Evolutionary conservation across 495 filamentous ascomycete genomes (phyloP), one percentile per base, ranked within the genome.

Genomic region (Daldinia childiae): DNA sequence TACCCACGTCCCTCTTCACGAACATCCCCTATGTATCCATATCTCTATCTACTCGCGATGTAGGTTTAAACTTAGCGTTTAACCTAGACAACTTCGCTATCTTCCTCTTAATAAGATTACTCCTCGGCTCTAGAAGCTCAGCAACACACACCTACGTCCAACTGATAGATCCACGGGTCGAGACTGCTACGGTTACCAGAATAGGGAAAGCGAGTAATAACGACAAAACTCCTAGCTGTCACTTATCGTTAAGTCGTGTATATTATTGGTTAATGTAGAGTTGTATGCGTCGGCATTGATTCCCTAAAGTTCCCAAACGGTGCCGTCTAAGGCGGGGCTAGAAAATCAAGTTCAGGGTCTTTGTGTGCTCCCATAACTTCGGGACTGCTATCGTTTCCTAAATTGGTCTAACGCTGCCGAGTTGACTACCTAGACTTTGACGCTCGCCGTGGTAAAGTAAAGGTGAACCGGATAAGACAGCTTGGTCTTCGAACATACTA

Each of bases 311-410:
- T 29, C 8, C 6, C 6, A 21, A 58, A 43, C 24, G 24, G 36
- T 45, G 26, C n/a, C 32, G 21, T 29, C 39, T 66, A 66, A 51
- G 64, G 41, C 30, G 57, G 29, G 36, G 43, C 38, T 62, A 71
- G 43, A 15, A 29, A 30, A n/a, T 21, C 9, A 36, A 50, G 21
- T 29, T 39, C 17, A 57, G 27, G 48, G 15, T 29, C n/a, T 9
- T 54, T 32, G 17, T 17, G 1, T 26, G 19, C 21, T 58, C 38
- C 58, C 66, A 63, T 38, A 11, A 15, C 6, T 26, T 63, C 50
- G 64, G 60, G 64, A 68, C 69, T 68, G 55, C 58, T 72, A 72
- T 68, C 45, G 56, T 68, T 72, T 63, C 69, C 64, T 27, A 64
- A 58, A 36, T 59, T 21, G 63, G 64, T 27, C 57, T 48, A 58